Base-by-base conservation (phyloP, 495 filamentous ascomycete genomes). In the Wilcoxina mikolae region DNA sequence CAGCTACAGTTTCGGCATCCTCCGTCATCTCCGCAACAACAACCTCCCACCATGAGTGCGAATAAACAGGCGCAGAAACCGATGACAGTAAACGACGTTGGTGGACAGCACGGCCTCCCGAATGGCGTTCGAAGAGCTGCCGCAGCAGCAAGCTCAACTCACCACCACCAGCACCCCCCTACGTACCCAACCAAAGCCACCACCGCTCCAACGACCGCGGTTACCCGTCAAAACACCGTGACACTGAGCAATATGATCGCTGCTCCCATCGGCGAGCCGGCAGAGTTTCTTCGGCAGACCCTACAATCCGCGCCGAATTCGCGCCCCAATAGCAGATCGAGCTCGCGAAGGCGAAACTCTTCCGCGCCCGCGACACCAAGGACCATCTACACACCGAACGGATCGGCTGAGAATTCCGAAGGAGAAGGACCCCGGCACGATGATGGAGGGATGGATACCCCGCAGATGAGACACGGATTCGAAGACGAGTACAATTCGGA, bases 401-500 rank as follows among this genome's bases (percentile, higher is more conserved):
- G 46, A 11, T 28, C 24, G 23, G 25, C 25, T 25, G 46, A 49
- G 22, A 29, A 29, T 25, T 49, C 49, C 9, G 49, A 38, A 4
- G 49, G 49, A 1, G 49, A 38, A 15, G 39, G 49, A n/a, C 10
- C 49, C 12, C 24, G 44, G 56, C 56, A 25, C 17, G 49, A 52
- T 3, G 61, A 67, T 7, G 69, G 63, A 11, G 64, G 67, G 51
- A 57, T 59, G 29, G 49, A 35, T 24, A 46, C 53, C 56, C 46
- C 59, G n/a, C 53, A 59, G n/a, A 71, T 71, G 39, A 70, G 79
- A 18, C 80, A 84, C 66, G 80, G 80, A 3, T 84, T 83, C 64
- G 80, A 82, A 58, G 78, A 78, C 55, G 79, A 83, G 60, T 82
- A 83, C 57, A 76, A 76, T 60, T 82, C 76, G 4, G 79, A 83